These are phyloP conservation scores for Paragyromitra xinjiangensis DNA, from an alignment of 495 filamentous ascomycete genomes.

Conservation along the genomic window DNA sequence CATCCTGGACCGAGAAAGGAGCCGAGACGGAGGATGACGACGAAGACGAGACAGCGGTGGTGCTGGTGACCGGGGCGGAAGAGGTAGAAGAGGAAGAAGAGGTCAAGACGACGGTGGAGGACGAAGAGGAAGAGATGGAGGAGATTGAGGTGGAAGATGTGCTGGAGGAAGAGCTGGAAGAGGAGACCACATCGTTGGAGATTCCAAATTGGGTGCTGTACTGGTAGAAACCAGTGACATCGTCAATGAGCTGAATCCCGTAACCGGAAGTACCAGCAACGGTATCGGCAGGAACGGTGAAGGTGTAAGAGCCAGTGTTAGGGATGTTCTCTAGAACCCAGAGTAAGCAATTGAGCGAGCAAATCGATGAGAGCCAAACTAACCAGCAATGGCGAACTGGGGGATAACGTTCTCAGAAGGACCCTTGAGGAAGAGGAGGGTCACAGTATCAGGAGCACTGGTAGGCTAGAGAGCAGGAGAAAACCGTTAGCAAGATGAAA, in stretches of 20 bases:
- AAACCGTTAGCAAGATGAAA: conserved; percentile 1
- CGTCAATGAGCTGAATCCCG: conserved; percentile 72
- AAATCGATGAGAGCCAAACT: conserved; percentile 7
- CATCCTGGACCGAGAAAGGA: conserved; percentile 35
- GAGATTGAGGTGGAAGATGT: not conserved
- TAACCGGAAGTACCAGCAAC: conserved; percentile 64
- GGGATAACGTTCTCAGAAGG: conserved; percentile 67
- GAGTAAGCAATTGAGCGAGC: conserved; percentile 1
- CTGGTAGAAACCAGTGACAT: conserved; percentile 71
- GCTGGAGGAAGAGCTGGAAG: not conserved
- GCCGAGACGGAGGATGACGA: not conserved
- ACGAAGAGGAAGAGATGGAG: conserved; percentile 26
- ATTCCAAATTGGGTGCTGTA: conserved; percentile 77
- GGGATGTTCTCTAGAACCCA: conserved; percentile 60
- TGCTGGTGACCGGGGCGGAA: not conserved
- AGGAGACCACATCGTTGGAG: conserved; percentile 59
- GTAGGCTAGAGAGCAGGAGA: conserved; percentile 58
- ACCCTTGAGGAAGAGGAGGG: conserved; percentile 71
- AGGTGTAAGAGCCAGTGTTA: conserved; percentile 69
- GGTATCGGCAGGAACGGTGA: conserved; percentile 66
- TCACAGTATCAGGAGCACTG: conserved; percentile 62
- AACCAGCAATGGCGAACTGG: conserved; percentile 64
- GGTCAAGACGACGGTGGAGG: conserved; percentile 9
- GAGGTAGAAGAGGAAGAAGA: conserved; percentile 10
- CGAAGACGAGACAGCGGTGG: too few relatives aligned